Evolutionary conservation across 805 yeast species (phyloP).

Genomic region (Tanozyma kutaoensis): DNA sequence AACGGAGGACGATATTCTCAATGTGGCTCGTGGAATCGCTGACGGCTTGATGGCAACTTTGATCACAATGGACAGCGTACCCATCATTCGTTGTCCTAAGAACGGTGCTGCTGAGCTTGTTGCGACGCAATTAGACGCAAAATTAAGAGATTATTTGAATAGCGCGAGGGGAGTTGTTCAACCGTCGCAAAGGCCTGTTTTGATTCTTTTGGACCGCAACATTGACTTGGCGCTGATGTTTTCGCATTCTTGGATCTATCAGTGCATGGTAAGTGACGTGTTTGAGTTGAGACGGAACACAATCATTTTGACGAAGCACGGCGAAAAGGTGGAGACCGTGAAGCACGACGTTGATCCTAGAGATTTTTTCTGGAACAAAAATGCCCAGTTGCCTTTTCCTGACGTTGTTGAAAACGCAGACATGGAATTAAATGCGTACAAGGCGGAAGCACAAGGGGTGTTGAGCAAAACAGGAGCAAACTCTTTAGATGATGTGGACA

Average conservation of each 20-base stretch:
- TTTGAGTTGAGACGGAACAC: slow-evolving; percentile 75
- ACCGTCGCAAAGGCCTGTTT: slow-evolving; percentile 50
- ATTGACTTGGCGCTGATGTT: slow-evolving; percentile 89
- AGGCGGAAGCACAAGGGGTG: slow-evolving; percentile 76
- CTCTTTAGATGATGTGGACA: slow-evolving; percentile 64
- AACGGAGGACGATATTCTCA: slow-evolving; percentile 61
- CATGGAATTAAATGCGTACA: slow-evolving; percentile 64
- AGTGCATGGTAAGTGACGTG: slow-evolving; percentile 90
- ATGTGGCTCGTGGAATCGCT: slow-evolving; percentile 56
- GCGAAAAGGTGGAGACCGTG: slow-evolving; percentile 12
- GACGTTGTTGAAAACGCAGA: slow-evolving; percentile 98
- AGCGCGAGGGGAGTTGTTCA: slow-evolving; percentile 34
- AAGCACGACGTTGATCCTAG: slow-evolving; percentile 84
- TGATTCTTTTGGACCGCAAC: slow-evolving; percentile 76
- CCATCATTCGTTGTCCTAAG: slow-evolving; percentile 79
- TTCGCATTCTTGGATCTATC: slow-evolving; percentile 95
- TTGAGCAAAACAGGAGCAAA: slow-evolving; percentile 65
- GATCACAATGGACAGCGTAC: slow-evolving; percentile 67
- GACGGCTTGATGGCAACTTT: slow-evolving; percentile 71
- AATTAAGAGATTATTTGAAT: slow-evolving; percentile 72
- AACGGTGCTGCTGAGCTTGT: slow-evolving; percentile 95
- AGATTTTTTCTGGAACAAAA: slow-evolving; percentile 84
- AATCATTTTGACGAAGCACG: slow-evolving; percentile 39
- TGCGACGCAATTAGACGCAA: slow-evolving; percentile 74
- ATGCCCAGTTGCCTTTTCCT: slow-evolving; percentile 86